Percentiles rank a stretch among this genome's conserved stretches.
These are phyloP conservation scores for Penicillium sp. DNA, from an alignment of 2,329 filamentous ascomycete species.

Conservation along the genomic window DNA sequence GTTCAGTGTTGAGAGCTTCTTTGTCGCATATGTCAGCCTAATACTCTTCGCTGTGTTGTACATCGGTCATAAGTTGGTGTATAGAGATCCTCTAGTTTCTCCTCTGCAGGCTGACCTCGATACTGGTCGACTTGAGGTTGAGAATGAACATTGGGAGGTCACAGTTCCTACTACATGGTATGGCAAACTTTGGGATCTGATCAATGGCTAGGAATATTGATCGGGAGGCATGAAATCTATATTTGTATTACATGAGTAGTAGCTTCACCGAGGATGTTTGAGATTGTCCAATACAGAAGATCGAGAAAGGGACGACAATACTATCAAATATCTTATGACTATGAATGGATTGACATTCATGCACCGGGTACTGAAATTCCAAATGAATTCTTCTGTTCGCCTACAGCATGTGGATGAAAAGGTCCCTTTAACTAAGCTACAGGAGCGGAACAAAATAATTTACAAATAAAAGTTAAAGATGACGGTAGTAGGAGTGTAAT, in stretches of 20 bases:
- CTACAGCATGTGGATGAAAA: background rate
- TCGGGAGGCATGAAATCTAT: background rate
- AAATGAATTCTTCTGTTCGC: no score
- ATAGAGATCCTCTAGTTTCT: constrained; percentile 14
- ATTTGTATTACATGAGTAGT: background rate
- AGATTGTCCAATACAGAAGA: background rate
- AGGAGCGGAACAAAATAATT: background rate
- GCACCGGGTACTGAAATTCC: background rate
- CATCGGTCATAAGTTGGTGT: constrained; percentile 17
- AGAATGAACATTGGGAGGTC: constrained; percentile 21
- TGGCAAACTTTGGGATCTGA: constrained; percentile 16
- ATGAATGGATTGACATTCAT: background rate
- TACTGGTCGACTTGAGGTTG: constrained; percentile 19
- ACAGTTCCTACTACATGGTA: constrained; percentile 21
- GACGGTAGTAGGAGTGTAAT: background rate
- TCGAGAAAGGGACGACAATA: background rate
- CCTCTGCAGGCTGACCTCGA: constrained; percentile 19
- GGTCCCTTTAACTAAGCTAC: background rate
- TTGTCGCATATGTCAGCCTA: constrained; percentile 20
- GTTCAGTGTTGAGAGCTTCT: constrained; percentile 17
- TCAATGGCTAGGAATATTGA: constrained; percentile 11
- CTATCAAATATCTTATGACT: background rate
- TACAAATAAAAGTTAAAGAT: background rate
- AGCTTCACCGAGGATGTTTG: background rate
- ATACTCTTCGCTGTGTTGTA: constrained; percentile 20